A percentile compares a stretch with the other conserved stretches of the same genome.
These are phyloP conservation scores for Mycena haematopus DNA, from an alignment of 768 basidiomycete species.

Conservation along the genomic window DNA sequence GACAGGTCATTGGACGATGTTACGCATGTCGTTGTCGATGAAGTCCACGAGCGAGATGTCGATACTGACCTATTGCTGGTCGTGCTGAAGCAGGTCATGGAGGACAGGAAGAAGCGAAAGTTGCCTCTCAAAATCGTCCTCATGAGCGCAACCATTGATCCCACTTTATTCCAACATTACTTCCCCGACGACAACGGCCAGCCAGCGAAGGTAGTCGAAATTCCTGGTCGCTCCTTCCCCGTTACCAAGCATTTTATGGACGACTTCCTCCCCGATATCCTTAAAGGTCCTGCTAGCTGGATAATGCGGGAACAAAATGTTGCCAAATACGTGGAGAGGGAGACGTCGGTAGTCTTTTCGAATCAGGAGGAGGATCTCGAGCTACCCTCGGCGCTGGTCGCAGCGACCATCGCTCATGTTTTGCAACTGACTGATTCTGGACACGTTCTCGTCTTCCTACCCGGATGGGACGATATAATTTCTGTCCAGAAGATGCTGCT, in stretches of 20 bases:
- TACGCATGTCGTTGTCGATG: constrained; percentile 92
- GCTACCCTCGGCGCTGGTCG: constrained; percentile 81
- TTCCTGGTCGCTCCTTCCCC: constrained; percentile 93
- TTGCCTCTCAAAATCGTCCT: constrained; percentile 85
- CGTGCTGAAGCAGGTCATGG: constrained; percentile 83
- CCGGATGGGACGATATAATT: constrained; percentile 93
- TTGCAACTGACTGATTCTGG: constrained; percentile 77
- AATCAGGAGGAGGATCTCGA: constrained; percentile 64
- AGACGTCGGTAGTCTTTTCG: constrained; percentile 38
- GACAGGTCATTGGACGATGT: constrained; percentile 68
- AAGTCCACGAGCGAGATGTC: constrained; percentile 95
- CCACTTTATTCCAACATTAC: constrained; percentile 86
- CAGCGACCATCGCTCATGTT: constrained; percentile 81
- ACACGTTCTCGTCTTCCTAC: constrained; percentile 88
- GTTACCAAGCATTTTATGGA: constrained; percentile 85
- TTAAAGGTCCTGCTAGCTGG: constrained; percentile 56
- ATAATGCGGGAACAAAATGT: constrained; percentile 76
- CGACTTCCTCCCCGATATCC: constrained; percentile 66
- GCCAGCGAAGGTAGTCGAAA: constrained; percentile 74
- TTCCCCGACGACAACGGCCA: constrained; percentile 69
- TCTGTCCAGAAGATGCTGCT: constrained; percentile 70
- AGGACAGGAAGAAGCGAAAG: constrained; percentile 70
- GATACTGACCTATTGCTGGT: constrained; percentile 91
- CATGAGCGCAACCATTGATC: constrained; percentile 97
- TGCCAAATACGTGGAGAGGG: constrained; percentile 71